Conservation (phyloP, 1,139 yeast genomes). For the Kluyveromyces sp. region DNA sequence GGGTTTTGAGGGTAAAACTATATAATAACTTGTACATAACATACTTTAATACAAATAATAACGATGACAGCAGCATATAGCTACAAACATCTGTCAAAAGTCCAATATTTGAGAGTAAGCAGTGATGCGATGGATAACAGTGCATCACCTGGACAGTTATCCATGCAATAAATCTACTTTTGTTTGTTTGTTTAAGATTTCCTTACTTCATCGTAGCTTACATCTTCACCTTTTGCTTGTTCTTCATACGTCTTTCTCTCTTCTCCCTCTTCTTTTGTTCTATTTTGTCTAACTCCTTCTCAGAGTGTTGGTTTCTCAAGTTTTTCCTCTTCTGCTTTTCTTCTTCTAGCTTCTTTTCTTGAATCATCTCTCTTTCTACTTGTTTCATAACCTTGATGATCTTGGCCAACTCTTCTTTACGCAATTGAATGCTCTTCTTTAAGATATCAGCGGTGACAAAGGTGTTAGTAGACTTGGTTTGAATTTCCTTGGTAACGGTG, state of each 20-base stretch:
- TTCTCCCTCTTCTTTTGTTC: constrained; percentile 65
- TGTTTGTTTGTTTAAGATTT: neutral
- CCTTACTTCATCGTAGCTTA: constrained; percentile 9
- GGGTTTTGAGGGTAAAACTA: neutral
- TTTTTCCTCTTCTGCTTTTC: constrained; percentile 44
- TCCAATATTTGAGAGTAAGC: neutral
- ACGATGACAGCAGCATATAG: neutral
- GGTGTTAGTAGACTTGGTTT: constrained; percentile 25
- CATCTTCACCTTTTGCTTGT: constrained; percentile 37
- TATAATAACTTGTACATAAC: constrained; percentile 1
- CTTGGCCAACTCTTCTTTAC: constrained; percentile 31
- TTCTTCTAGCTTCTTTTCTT: constrained; percentile 64
- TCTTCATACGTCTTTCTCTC: constrained; percentile 43
- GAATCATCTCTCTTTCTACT: constrained; percentile 55
- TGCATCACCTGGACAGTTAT: constrained; percentile 1
- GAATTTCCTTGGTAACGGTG: constrained; percentile 34
- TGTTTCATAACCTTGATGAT: constrained; percentile 54
- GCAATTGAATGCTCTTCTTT: constrained; percentile 61
- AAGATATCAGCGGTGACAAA: constrained; percentile 48
- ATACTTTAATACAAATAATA: neutral
- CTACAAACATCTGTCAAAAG: neutral
- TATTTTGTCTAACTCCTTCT: constrained; percentile 67
- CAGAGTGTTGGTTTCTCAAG: constrained; percentile 39
- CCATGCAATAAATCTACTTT: too few species aligned
- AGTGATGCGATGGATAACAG: neutral